Evolutionary conservation across 345 rosid species (phyloP).

Genomic region (Excoecaria agallocha): DNA sequence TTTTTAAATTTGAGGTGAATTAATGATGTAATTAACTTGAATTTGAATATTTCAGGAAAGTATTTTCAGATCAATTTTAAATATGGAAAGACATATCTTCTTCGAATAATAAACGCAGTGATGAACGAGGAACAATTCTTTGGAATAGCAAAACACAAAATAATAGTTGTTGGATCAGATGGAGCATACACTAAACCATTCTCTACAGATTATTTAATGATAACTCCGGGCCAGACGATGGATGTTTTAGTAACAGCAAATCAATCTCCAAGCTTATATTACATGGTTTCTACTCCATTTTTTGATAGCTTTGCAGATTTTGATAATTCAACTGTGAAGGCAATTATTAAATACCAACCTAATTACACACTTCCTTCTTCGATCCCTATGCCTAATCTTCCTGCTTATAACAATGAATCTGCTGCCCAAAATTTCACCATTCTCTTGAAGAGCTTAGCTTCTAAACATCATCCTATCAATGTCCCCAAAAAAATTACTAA

Average conservation of each 20-base stretch:
- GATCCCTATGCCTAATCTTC: conserved; percentile 43
- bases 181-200: conserved; percentile 22
- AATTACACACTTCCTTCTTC: conserved; percentile 15
- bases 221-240: conserved; percentile 57
- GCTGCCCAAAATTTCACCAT: conserved; percentile 30
- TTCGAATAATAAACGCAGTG: conserved; percentile 34
- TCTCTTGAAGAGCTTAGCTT: conserved; percentile 25
- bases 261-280: conserved; percentile 31
- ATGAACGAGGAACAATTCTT: conserved; percentile 33
- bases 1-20: neutral
- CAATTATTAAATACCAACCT: conserved; percentile 36
- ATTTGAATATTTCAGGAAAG: neutral
- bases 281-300: conserved; percentile 55
- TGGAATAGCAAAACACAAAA: conserved; percentile 31
- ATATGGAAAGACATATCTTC: conserved; percentile 28
- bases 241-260: conserved; percentile 49
- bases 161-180: conserved; percentile 36
- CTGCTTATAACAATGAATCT: conserved; percentile 31
- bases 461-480: conserved; percentile 24
- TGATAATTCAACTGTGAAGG: conserved; percentile 43
- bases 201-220: conserved; percentile 30
- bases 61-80: neutral
- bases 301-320: conserved; percentile 5
- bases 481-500: conserved; percentile 40
- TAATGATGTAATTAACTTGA: neutral